Evolutionary conservation across 345 rosid species (phyloP).

Genomic region (Durio zibethinus): DNA sequence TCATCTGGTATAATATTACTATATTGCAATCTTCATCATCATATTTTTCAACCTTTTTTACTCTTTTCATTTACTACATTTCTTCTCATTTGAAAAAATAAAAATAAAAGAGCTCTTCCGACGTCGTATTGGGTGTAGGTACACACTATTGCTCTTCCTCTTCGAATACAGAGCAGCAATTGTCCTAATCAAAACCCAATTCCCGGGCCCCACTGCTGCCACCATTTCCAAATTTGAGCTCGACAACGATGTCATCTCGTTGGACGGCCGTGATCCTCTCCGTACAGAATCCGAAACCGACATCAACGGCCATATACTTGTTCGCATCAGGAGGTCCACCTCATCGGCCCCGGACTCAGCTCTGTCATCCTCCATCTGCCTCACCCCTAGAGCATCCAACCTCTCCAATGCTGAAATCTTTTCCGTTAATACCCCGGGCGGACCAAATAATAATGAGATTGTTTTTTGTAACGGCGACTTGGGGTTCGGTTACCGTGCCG

Average conservation of each 20-base stretch:
- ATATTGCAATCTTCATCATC: neutral
- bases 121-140: slow-evolving; percentile 29
- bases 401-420: slow-evolving; percentile 52
- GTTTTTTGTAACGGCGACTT: slow-evolving; percentile 48
- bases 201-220: slow-evolving; percentile 42
- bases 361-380: slow-evolving; percentile 40
- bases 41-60: neutral
- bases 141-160: slow-evolving; percentile 45
- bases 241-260: slow-evolving; percentile 48
- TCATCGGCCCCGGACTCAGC: slow-evolving; percentile 52
- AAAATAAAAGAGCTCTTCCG: neutral
- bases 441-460: slow-evolving; percentile 37
- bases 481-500: slow-evolving; percentile 52
- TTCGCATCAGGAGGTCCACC: slow-evolving; percentile 48
- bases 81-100: neutral
- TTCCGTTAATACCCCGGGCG: slow-evolving; percentile 45
- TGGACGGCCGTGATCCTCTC: slow-evolving; percentile 50
- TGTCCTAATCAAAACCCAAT: slow-evolving; percentile 35
- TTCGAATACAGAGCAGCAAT: slow-evolving; percentile 53
- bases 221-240: slow-evolving; percentile 43
- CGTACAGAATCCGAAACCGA: slow-evolving; percentile 48
- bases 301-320: slow-evolving; percentile 36
- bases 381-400: slow-evolving; percentile 54
- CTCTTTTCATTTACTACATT: neutral
- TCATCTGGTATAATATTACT: slow-evolving; percentile 35